Percentiles rank a stretch among this genome's conserved stretches.
Evolutionary conservation across 106 monocot species (phyloP).

Genomic region (Agapanthus africanus): DNA sequence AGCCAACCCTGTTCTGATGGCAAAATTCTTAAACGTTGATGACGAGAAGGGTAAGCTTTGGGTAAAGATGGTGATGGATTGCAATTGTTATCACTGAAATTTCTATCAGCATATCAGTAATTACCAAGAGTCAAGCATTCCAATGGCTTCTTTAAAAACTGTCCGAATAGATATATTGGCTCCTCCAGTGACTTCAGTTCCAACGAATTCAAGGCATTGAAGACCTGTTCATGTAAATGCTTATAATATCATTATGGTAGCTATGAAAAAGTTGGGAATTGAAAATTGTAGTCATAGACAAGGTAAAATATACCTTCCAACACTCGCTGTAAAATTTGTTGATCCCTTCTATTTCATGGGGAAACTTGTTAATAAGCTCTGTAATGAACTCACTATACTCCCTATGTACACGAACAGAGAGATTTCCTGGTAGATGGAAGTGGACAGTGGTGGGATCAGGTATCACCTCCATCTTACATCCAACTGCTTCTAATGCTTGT

Average conservation of each 20-base stretch:
- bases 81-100: too few relatives aligned
- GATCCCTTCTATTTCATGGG: conserved; percentile 86
- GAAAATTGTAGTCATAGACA: not conserved
- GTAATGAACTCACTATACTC: conserved; percentile 54
- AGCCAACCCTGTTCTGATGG: too few relatives aligned
- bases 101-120: not conserved
- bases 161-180: conserved; percentile 91
- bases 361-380: conserved; percentile 69
- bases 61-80: too few relatives aligned
- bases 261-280: not conserved
- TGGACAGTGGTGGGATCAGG: conserved; percentile 94
- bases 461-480: conserved; percentile 63
- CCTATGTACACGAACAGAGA: conserved; percentile 79
- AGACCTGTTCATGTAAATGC: conserved; percentile 40
- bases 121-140: conserved; percentile 96
- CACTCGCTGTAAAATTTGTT: conserved; percentile 74
- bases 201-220: conserved; percentile 86
- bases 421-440: conserved; percentile 72
- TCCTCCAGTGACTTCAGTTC: conserved; percentile 97
- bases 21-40: too few relatives aligned
- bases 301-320: conserved; percentile 65
- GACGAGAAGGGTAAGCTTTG: too few relatives aligned
- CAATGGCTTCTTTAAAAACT: conserved; percentile 85
- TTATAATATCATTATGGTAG: not conserved
- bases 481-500: conserved; percentile 79